These are phyloP conservation scores for Lentinula boryana DNA, from an alignment of 768 basidiomycete genomes.

Conservation along the genomic window DNA sequence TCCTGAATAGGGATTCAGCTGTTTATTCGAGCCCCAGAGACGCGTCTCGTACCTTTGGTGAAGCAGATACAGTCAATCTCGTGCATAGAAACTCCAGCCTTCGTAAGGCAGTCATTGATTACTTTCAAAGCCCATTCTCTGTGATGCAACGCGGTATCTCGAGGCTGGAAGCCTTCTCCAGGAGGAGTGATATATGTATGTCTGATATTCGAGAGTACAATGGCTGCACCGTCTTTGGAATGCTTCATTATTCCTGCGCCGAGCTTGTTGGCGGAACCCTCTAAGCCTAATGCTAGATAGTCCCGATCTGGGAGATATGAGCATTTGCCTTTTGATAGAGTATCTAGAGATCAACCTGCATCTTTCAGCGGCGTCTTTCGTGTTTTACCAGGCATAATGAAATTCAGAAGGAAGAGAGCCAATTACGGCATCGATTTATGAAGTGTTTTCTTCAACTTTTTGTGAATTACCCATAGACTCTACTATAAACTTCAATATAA, in stretches of 20 bases:
- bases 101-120: slow-evolving; percentile 66
- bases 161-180: slow-evolving; percentile 94
- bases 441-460: too few species aligned
- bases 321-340: neutral
- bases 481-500: neutral
- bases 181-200: slow-evolving; percentile 99
- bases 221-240: slow-evolving; percentile 59
- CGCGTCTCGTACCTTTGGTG: slow-evolving; percentile 70
- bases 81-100: slow-evolving; percentile 63
- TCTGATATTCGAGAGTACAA: slow-evolving; percentile 85
- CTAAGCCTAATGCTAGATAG: slow-evolving; percentile 88
- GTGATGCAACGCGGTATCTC: slow-evolving; percentile 94
- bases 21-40: neutral
- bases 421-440: neutral
- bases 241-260: slow-evolving; percentile 93
- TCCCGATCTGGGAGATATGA: slow-evolving; percentile 36
- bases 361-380: slow-evolving; percentile 14
- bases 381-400: slow-evolving; percentile 15
- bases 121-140: slow-evolving; percentile 86
- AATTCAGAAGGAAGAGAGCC: neutral
- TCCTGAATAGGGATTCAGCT: slow-evolving; percentile 38
- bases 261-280: slow-evolving; percentile 97
- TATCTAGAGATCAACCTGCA: slow-evolving; percentile 11
- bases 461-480: too few species aligned
- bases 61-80: slow-evolving; percentile 94